These are phyloP conservation scores for Chamaecrista fasciculata DNA, from an alignment of 306 rosid genomes.

Conservation along the genomic window DNA sequence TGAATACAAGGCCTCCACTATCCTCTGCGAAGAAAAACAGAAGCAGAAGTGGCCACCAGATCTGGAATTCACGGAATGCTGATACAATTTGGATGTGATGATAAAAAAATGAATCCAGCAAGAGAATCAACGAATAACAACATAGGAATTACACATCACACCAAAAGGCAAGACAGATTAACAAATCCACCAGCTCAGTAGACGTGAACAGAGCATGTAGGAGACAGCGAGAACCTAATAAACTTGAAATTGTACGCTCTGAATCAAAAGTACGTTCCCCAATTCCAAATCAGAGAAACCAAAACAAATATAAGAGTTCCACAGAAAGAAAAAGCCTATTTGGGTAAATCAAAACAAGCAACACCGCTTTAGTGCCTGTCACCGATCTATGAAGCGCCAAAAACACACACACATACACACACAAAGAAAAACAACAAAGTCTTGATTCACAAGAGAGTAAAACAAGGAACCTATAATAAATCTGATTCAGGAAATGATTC, in stretches of 20 bases:
- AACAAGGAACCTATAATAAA: background rate
- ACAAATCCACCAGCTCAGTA: conserved; percentile 1
- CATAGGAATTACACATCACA: background rate
- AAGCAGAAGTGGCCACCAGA: conserved; percentile 25
- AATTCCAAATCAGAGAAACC: conserved; percentile 5
- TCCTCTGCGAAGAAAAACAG: background rate
- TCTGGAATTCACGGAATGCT: conserved; percentile 20
- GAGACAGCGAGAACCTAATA: background rate
- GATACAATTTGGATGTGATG: background rate
- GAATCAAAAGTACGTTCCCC: background rate
- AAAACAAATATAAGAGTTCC: conserved; percentile 2
- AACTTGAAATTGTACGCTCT: conserved; percentile 17
- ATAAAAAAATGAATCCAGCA: conserved; percentile 1
- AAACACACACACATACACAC: background rate
- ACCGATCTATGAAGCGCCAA: background rate
- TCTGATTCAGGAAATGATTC: background rate
- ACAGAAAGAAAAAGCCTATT: background rate
- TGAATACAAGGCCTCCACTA: background rate
- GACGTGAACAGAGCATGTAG: background rate
- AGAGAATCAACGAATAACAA: background rate
- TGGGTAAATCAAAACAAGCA: background rate
- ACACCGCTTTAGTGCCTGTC: background rate
- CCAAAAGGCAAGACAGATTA: background rate
- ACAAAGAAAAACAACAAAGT: background rate
- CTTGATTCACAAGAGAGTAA: background rate